Percentiles rank a stretch among this genome's conserved stretches.
Conservation (phyloP, 2,329 filamentous ascomycete species). For the Thelonectria blattea region DNA sequence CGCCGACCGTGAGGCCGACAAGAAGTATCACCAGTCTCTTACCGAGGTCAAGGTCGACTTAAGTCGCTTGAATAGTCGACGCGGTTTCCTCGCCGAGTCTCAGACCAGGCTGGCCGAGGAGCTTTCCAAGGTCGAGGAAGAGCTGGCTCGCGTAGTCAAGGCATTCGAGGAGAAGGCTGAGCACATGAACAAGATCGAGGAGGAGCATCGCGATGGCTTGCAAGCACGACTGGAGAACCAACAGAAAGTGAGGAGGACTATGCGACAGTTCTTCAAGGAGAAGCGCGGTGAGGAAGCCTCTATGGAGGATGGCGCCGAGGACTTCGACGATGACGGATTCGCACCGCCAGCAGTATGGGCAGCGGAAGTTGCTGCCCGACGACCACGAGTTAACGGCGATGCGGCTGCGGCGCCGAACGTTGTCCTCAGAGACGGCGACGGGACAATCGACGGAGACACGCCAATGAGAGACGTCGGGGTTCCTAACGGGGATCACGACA, state of each 20-base stretch:
- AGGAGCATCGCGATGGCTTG: conserved; percentile 40
- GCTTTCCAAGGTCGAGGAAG: conserved; percentile 46
- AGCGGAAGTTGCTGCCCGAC: not conserved
- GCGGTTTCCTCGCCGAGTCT: conserved; percentile 38
- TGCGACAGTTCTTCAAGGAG: conserved; percentile 44
- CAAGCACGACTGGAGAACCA: conserved; percentile 38
- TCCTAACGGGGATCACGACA: conserved; percentile 14
- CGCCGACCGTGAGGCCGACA: conserved; percentile 33
- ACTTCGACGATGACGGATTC: conserved; percentile 24
- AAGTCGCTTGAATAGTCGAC: conserved; percentile 38
- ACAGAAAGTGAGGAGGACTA: conserved; percentile 38
- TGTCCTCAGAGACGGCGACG: not conserved
- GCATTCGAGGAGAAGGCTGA: conserved; percentile 43
- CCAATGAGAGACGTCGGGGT: conserved; percentile 32
- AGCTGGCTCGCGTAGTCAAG: conserved; percentile 42
- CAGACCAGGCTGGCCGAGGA: conserved; percentile 40
- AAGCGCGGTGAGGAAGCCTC: conserved; percentile 37
- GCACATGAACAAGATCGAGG: conserved; percentile 42
- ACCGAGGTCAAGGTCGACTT: conserved; percentile 40
- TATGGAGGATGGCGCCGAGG: conserved; percentile 23
- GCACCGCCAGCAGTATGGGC: conserved; percentile 11
- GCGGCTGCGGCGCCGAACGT: not conserved
- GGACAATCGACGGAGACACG: conserved; percentile 14
- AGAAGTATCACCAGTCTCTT: conserved; percentile 34
- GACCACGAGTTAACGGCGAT: conserved; percentile 24